Evolutionary conservation across 148 eudicot species (phyloP).

Genomic region (Dysphania ambrosioides): DNA sequence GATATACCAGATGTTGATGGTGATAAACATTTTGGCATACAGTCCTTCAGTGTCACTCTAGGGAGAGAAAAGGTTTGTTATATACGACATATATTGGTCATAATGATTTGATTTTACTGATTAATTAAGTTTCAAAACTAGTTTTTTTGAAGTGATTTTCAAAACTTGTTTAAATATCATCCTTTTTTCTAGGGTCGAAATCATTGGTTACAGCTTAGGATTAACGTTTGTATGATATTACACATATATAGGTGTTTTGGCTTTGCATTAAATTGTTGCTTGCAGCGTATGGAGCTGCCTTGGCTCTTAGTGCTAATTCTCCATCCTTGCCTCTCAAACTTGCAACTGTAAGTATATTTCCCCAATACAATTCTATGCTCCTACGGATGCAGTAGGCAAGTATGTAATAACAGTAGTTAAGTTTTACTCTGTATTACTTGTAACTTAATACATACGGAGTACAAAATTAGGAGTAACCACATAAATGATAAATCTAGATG

Average conservation of each 20-base stretch:
- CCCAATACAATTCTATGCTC: background rate
- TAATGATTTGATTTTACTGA: no score
- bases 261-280: conserved; percentile 39
- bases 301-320: conserved; percentile 34
- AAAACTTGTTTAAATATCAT: no score
- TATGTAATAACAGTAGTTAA: no score
- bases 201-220: background rate
- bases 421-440: no score
- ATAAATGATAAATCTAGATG: background rate
- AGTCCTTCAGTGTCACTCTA: conserved; percentile 29
- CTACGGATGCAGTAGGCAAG: background rate
- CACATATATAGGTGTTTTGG: conserved; percentile 39
- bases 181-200: background rate
- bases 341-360: conserved; percentile 24
- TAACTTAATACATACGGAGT: background rate
- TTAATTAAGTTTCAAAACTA: no score
- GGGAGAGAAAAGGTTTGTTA: conserved; percentile 44
- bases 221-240: background rate
- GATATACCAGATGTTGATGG: conserved; percentile 36
- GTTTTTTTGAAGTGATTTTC: no score
- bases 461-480: background rate
- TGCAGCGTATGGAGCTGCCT: conserved; percentile 38
- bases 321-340: conserved; percentile 22
- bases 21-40: conserved; percentile 32
- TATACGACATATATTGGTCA: background rate